A percentile compares a stretch with the other conserved stretches of the same genome.
These are phyloP conservation scores for Geosmithia morbida DNA, from an alignment of 2,329 filamentous ascomycete genomes.

Conservation along the genomic window DNA sequence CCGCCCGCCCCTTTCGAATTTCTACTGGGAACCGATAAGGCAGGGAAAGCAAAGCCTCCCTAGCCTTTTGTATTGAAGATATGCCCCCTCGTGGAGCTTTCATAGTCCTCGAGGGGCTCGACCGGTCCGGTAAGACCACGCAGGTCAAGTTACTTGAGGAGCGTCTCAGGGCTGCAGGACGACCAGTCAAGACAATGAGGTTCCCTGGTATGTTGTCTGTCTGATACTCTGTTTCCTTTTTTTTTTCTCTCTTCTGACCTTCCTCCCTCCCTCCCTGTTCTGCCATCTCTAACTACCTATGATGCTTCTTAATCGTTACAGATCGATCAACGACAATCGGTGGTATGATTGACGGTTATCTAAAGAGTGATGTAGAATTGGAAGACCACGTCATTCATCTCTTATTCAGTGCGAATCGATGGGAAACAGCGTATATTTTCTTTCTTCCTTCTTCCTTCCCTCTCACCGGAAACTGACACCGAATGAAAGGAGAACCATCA, in stretches of 20 bases:
- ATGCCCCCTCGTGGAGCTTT: conserved; percentile 40
- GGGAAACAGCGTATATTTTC: conserved; percentile 51
- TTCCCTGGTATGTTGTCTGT: conserved; percentile 41
- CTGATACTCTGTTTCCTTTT: too few species aligned
- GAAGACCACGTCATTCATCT: conserved; percentile 86
- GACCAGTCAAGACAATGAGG: conserved; percentile 35
- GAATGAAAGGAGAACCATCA: conserved; percentile 30
- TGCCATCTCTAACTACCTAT: too few species aligned
- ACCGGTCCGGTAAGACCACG: conserved; percentile 84
- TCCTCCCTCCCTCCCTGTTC: too few species aligned
- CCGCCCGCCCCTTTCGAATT: too few species aligned
- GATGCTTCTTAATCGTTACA: background rate
- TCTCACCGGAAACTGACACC: background rate
- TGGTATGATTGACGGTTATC: conserved; percentile 72
- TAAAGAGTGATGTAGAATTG: conserved; percentile 56
- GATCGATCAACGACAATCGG: conserved; percentile 65
- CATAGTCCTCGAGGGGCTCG: conserved; percentile 76
- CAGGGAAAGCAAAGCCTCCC: too few species aligned
- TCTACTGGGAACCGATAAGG: too few species aligned
- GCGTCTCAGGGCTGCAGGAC: conserved; percentile 32
- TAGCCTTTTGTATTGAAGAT: too few species aligned
- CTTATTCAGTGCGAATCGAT: conserved; percentile 80
- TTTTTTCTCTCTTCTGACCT: too few species aligned
- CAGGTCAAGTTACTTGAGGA: conserved; percentile 61
- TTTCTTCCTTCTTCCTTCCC: background rate